Evolutionary conservation across 106 monocot genomes (phyloP), one percentile per base, ranked within the genome.

Genomic region (Amphibolis antarctica): DNA sequence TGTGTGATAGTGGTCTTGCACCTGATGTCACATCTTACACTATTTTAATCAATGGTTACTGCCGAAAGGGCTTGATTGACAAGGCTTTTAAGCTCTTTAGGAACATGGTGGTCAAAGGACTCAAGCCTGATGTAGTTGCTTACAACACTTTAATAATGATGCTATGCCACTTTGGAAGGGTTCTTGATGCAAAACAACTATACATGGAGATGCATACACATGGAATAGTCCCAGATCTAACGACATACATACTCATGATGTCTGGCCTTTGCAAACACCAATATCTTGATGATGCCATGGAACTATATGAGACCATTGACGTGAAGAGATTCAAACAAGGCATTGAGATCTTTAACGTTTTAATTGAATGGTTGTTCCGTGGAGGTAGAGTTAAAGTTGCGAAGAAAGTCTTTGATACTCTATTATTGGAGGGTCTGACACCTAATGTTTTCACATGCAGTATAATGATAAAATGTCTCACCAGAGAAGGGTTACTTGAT

Each of bases 1-100:
- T 75, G 61, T 10, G 11, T 52, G 9, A 0, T 44, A n/a, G 19
- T 6, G 62, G 68, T 27, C 29, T 44, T 4, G 23, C 15, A 36
- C 73, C 75, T 19, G 66, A 68, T 62, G 60, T 28, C 46, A 18
- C 46, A 48, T 42, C 75, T 19, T 62, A 75, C 45, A 61, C 49
- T 55, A 54, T 60, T 45, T 42, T 75, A 24, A 67, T 75, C 15
- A 45, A 46, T 49, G 44, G 58, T 22, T 62, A 47, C 45, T 67
- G 68, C 46, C 54, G 31, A 48, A 50, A 12, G 30, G 31, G 49
- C 12, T 58, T 24, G 30, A 23, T 49, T 6, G 21, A 46, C 23
- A 42, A 65, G 22, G 73, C 73, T 20, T 15, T 58, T 3, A n/a
- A 28, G 17, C 46, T 73, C 7, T 66, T 73, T 28, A 31, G 30